phyloP scores from a whole-genome alignment of 495 filamentous ascomycete genomes.

The Penicillium cinerascens region DNA sequence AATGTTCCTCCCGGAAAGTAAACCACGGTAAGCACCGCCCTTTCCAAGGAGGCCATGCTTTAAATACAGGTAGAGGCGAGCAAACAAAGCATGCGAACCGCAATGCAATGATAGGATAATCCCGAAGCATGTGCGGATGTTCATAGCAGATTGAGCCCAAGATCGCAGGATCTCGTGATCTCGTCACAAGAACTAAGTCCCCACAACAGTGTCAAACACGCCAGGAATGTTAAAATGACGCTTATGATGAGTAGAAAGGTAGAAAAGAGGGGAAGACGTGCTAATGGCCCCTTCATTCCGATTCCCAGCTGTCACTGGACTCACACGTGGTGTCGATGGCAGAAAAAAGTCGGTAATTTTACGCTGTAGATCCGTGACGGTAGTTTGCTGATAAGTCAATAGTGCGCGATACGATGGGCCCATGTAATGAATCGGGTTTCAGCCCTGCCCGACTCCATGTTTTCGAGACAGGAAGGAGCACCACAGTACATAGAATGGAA shows the following conservation, averaged over 20 bases:
- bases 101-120: neutral
- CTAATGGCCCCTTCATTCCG: slow-evolving; percentile 15
- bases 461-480: neutral
- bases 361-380: neutral
- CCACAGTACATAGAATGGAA: neutral
- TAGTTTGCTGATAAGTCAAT: neutral
- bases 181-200: neutral
- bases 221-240: slow-evolving; percentile 11
- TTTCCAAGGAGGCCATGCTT: neutral
- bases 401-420: neutral
- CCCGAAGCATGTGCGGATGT: neutral
- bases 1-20: neutral
- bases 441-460: neutral
- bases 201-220: slow-evolving; percentile 9
- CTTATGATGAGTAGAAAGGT: no score
- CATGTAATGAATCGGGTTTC: neutral
- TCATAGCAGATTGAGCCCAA: neutral
- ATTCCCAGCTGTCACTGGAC: slow-evolving; percentile 3
- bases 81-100: neutral
- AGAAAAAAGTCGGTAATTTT: neutral
- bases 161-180: neutral
- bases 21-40: neutral
- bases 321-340: slow-evolving; percentile 15
- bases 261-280: slow-evolving; percentile 9
- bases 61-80: neutral